Conservation (phyloP, 805 yeast genomes). For the Torulaspora delbrueckii region DNA sequence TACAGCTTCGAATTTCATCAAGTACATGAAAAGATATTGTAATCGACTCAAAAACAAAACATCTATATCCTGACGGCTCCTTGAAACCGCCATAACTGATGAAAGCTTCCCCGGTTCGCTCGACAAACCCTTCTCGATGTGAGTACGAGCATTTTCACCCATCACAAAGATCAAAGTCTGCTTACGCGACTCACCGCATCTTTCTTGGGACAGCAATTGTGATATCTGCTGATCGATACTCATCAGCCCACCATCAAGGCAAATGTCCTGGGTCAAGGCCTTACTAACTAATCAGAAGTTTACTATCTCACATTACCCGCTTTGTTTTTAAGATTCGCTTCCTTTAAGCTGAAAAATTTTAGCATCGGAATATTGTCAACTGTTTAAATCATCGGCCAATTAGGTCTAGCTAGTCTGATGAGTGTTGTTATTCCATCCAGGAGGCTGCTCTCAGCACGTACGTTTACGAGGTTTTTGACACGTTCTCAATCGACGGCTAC, state of each 20-base stretch:
- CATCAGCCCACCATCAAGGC: slow-evolving; percentile 1
- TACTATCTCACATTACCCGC: neutral
- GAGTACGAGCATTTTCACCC: slow-evolving; percentile 24
- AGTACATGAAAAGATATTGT: slow-evolving; percentile 34
- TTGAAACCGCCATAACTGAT: slow-evolving; percentile 16
- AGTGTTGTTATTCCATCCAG: slow-evolving; percentile 3
- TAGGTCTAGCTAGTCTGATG: slow-evolving; percentile 1
- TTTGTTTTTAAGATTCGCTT: neutral
- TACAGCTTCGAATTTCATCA: slow-evolving; percentile 31
- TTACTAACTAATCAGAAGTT: no score
- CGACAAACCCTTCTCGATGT: slow-evolving; percentile 20
- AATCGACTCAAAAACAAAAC: slow-evolving; percentile 30
- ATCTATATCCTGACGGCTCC: slow-evolving; percentile 18
- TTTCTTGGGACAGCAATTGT: slow-evolving; percentile 8
- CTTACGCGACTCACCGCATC: slow-evolving; percentile 3
- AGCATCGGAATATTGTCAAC: neutral
- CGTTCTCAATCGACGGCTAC: slow-evolving; percentile 7
- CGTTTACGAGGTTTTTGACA: slow-evolving; percentile 3
- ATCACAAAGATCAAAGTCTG: slow-evolving; percentile 26
- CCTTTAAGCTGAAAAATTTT: slow-evolving; percentile 1
- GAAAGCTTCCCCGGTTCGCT: slow-evolving; percentile 15
- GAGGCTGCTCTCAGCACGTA: slow-evolving; percentile 1
- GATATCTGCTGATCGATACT: slow-evolving; percentile 5
- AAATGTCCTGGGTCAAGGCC: no score
- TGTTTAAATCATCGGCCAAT: neutral